Base-by-base conservation (phyloP, 768 basidiomycete species). In the Boletus subcaerulescens region DNA sequence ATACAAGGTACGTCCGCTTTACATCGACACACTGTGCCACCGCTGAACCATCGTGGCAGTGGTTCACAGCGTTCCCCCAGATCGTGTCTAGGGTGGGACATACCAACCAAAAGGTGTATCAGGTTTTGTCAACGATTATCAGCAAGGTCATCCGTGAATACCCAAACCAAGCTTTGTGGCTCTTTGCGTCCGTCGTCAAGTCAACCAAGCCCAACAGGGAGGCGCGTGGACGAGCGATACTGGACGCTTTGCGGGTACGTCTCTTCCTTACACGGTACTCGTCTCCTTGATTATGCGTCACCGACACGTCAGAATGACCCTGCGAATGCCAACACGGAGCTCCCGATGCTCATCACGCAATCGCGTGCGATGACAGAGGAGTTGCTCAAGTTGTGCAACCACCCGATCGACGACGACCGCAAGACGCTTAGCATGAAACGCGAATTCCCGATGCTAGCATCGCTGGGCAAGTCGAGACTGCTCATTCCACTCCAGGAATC, bases 21-120 rank as follows among this genome's bases (percentile, higher is more conserved):
- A 39, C 35, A 43, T 7, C 9, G 32, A 17, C n/a, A 10, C 15
- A n/a, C 18, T 52, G 32, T 12, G 32, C 42, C 26, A 42, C 60
- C 41, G 52, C 42, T 57, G 42, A 67, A 41, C 5, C 57, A 29
- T 48, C 5, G 22, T 44, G 48, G 15, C 45, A 98, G 94, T 98
- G 96, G 93, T 89, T 85, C 61, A 94, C 90, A 0, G 95, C 93
- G 1, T 95, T 98, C 59, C 94, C 95, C 4, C 97, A 98, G 76
- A 91, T 98, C 49, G 93, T 95, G 14, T 98, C 96, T 14, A 84
- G 97, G 9, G 87, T 99, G 32, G 89, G 87, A 13, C 91, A 97
- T 60, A 72, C 69, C 5, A 87, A 90, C 62, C 59, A 70, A 12
- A 76, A 75, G 1, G 86, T 93, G 4, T 86, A 81, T 65, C 70